A percentile compares a stretch with the other conserved stretches of the same genome.
These are phyloP conservation scores for Dorcoceras hygrometricum DNA, from an alignment of 257 asterid genomes.

Conservation along the genomic window DNA sequence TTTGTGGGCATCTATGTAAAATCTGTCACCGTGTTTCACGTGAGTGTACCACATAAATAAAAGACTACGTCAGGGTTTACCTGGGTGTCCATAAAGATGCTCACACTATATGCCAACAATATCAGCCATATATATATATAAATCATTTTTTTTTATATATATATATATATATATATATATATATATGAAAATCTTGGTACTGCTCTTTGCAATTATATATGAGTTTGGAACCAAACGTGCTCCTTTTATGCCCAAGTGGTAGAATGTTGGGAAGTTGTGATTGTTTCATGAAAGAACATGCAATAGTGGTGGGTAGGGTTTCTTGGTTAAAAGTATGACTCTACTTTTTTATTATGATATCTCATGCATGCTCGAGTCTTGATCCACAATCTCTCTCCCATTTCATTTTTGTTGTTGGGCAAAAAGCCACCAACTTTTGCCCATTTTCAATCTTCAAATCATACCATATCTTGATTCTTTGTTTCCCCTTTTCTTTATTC, in stretches of 20 bases:
- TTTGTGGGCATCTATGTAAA: no score
- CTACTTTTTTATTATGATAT: conserved; percentile 14
- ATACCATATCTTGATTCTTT: conserved; percentile 17
- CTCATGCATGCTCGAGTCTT: conserved; percentile 23
- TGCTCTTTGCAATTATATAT: no score
- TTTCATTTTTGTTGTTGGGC: conserved; percentile 20
- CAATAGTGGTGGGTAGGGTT: conserved; percentile 6
- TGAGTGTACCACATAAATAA: no score
- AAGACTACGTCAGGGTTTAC: no score
- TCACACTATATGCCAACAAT: no score
- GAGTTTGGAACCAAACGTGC: conserved; percentile 24
- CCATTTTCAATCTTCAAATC: conserved; percentile 9
- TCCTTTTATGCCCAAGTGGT: conserved; percentile 23
- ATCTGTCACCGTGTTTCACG: no score
- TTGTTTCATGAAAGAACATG: conserved; percentile 35
- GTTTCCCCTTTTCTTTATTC: conserved; percentile 2
- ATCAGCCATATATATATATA: no score
- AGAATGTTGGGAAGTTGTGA: conserved; percentile 4
- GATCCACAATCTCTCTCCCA: conserved; percentile 34
- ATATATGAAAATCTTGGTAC: no score
- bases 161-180: no score
- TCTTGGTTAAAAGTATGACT: conserved; percentile 20
- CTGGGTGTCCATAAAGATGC: no score
- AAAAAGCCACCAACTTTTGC: conserved; percentile 32
- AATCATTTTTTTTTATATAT: no score